phyloP scores from a whole-genome alignment of 2,329 filamentous ascomycete species.

The Aspergillus niger region DNA sequence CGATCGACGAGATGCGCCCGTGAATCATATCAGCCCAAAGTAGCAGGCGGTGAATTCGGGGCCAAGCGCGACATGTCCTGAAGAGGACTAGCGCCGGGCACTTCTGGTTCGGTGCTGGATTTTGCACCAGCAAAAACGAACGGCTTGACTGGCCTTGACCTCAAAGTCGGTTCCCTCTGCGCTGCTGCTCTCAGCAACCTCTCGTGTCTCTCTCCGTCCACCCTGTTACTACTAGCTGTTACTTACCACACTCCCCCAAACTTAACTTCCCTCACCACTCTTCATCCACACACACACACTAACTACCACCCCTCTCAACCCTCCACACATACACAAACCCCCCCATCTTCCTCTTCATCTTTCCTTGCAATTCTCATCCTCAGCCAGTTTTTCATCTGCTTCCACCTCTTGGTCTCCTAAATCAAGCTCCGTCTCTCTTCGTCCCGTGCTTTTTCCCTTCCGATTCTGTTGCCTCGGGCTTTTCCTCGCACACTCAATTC shows the following conservation, averaged over 20 bases:
- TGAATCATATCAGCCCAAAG: not conserved
- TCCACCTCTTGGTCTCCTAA: conserved; percentile 1
- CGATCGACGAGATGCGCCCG: not conserved
- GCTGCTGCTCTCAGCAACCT: conserved; percentile 2
- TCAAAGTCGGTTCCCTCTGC: not conserved
- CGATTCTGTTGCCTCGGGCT: conserved; percentile 18
- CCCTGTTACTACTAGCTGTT: too few relatives aligned
- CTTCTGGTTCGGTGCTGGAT: conserved; percentile 3
- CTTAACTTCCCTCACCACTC: conserved; percentile 7
- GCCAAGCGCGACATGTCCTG: not conserved
- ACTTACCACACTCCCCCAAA: conserved; percentile 9
- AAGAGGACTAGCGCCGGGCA: not conserved
- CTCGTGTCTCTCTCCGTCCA: conserved; percentile 13
- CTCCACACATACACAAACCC: not conserved
- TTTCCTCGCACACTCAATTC: conserved; percentile 24
- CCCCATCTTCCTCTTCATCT: not conserved
- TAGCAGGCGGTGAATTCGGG: conserved; percentile 19
- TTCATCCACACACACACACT: not conserved
- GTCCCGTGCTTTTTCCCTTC: conserved; percentile 19
- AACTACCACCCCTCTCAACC: conserved; percentile 1
- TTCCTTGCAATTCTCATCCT: conserved; percentile 3
- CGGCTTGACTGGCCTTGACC: conserved; percentile 13
- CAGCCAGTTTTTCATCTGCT: not conserved
- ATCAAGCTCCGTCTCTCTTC: conserved; percentile 11
- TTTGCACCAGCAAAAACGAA: conserved; percentile 3